Evolutionary conservation across 2,329 filamentous ascomycete genomes (phyloP), one percentile per base, ranked within the genome.

Genomic region (Westerdykella aurantiaca): DNA sequence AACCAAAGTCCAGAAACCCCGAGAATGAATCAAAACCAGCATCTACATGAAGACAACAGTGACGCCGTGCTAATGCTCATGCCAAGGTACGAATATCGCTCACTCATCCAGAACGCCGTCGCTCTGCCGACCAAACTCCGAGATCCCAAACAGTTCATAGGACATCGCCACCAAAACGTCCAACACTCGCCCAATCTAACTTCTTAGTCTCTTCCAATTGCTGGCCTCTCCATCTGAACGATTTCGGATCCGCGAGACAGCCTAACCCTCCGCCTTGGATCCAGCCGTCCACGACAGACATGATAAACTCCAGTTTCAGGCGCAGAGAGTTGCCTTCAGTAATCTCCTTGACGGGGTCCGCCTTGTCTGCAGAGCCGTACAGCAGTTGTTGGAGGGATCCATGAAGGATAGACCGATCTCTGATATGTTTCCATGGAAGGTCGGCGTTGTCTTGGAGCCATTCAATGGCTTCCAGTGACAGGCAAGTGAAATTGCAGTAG

Each of bases 401-500:
- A 11, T 84, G 82, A 21, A 89, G 72, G 46, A 85, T 80, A 37
- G 85, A 80, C 16, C 86, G 80, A 50, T 83, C 76, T 4, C 83
- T 83, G n/a, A 82, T 76, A 50, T 85, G 78, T 38, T 81, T 79
- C 40, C 88, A 79, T n/a, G 80, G 67, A 22, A 76, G 62, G 18
- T 72, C 78, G 44, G 83, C 82, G 1, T 80, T 81, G 23, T 75
- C 68, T 3, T 79, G 74, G 10, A 91, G 77, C 33, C 81, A 77
- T 51, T 79, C 73, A 2, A 85, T 81, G 1, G 85, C 86, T 46
- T 85, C 80, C n/a, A 80, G 72, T 0, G 85, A 80, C 16, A 90
- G 78, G 57, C 87, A 83, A 70, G 86, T 86, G 61, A 89, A 88
- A 61, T 87, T 84, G 53, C 85, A 84, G 75, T 82, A 85, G 1